phyloP scores from a whole-genome alignment of 768 basidiomycete genomes.

The Leccinum disarticulatum region DNA sequence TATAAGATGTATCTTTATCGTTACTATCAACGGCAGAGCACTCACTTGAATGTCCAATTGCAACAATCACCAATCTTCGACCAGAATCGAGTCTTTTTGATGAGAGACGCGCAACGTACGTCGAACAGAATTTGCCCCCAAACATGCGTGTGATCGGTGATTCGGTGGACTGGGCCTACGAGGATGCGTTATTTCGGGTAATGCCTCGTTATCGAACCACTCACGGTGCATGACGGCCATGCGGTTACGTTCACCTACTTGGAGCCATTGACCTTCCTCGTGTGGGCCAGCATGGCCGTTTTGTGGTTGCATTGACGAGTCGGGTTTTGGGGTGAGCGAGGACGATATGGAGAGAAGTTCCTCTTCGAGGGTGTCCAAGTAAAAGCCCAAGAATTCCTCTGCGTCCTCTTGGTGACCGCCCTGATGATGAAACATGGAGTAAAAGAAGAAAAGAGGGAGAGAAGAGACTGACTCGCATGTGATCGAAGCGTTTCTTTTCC shows the following conservation, averaged over 20 bases:
- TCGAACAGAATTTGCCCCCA: constrained; percentile 85
- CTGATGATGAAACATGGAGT: constrained; percentile 29
- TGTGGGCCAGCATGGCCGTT: constrained; percentile 21
- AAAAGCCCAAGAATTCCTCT: too few species aligned
- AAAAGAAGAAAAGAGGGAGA: neutral
- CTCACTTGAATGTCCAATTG: constrained; percentile 85
- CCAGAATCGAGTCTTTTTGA: constrained; percentile 80
- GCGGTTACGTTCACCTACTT: constrained; percentile 84
- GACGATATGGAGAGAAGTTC: constrained; percentile 74
- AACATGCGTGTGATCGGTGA: constrained; percentile 92
- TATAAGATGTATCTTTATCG: constrained; percentile 31
- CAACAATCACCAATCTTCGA: constrained; percentile 90
- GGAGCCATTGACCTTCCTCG: constrained; percentile 81
- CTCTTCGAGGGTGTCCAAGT: constrained; percentile 60
- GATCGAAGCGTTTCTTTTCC: constrained; percentile 90
- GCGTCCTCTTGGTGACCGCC: too few species aligned
- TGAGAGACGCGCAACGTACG: constrained; percentile 71
- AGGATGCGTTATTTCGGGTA: neutral
- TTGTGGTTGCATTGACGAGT: constrained; percentile 8
- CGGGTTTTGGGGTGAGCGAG: constrained; percentile 43
- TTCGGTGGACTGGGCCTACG: constrained; percentile 70
- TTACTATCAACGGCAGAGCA: neutral
- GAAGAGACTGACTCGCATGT: constrained; percentile 70
- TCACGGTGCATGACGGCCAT: constrained; percentile 77
- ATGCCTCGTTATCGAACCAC: constrained; percentile 29